Base-by-base conservation (phyloP, 2,329 filamentous ascomycete genomes). In the Ceratocystis diversiconidia region DNA sequence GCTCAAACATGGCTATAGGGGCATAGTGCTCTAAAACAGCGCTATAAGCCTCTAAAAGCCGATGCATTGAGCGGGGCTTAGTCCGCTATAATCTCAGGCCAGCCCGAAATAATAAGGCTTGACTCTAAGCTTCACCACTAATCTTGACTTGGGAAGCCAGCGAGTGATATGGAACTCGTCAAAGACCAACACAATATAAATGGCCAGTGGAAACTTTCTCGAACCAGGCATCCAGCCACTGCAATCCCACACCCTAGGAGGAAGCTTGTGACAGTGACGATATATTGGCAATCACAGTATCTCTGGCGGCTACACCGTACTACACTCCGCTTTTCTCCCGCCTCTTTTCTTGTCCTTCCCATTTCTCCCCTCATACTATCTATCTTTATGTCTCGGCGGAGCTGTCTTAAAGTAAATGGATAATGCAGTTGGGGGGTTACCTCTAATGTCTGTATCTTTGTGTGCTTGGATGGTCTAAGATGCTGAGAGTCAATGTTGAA, bases 211-310 rank as follows among this genome's bases (percentile, higher is more conserved):
- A 41, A 57, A n/a, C 12, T 22, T 28, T 30, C n/a, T 7, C 17
- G 25, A 50, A 36, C n/a, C 17, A 63, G 12, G 41, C 41, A 41
- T 52, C 52, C 62, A 57, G 30, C 48, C 48, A 30, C 48, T 52
- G 19, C 36, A 44, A 12, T 36, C 32, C 22, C 30, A 28, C 25
- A n/a, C n/a, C 12, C 15, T 17, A 22, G 17, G 62, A 41, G 25
- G 6, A 10, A 28, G 48, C 22, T 41, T 43, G 62, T 64, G 48
- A 57, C 62, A 52, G 44, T 22, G 64, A 61, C 44, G 62, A 64
- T 59, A 59, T 59, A 59, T 59, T 59, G 55, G 28, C 28, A 59
- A 25, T 59, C 55, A 32, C 28, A 59, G 55, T 32, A n/a, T 36
- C 17, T 59, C 55, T 59, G 55, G 55, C 55, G 55, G 55, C 55